Conservation (phyloP, 345 rosid species). For the Laguncularia racemosa region DNA sequence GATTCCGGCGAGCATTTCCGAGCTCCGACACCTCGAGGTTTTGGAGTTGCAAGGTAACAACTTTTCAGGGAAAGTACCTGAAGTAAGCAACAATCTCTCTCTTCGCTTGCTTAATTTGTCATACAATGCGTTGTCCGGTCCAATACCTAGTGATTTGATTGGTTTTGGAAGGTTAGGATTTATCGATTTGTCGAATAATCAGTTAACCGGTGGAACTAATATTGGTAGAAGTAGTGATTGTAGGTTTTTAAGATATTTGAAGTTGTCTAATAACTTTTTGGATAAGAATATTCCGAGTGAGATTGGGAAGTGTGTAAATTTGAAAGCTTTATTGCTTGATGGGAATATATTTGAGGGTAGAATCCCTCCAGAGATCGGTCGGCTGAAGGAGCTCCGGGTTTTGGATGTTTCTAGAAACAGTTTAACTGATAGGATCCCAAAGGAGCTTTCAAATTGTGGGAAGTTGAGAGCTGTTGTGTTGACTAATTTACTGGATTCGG, state of each 20-base stretch:
- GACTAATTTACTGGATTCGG: conserved; percentile 35
- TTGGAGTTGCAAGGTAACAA: conserved; percentile 55
- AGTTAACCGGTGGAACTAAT: conserved; percentile 24
- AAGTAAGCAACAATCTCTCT: conserved; percentile 25
- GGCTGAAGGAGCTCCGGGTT: conserved; percentile 39
- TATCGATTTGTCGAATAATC: conserved; percentile 52
- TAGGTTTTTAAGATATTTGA: conserved; percentile 33
- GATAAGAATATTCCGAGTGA: conserved; percentile 31
- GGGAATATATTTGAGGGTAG: conserved; percentile 45
- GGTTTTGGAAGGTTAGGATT: conserved; percentile 27
- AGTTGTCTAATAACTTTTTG: conserved; percentile 45
- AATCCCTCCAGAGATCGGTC: conserved; percentile 51
- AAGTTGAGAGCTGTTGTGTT: conserved; percentile 41
- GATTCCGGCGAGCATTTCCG: conserved; percentile 36
- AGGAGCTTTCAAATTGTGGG: conserved; percentile 35
- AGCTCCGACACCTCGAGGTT: conserved; percentile 33
- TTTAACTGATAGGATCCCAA: conserved; percentile 40
- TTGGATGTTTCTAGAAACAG: conserved; percentile 59
- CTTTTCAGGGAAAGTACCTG: conserved; percentile 44
- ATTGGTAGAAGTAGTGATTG: conserved; percentile 23
- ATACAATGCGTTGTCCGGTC: conserved; percentile 36
- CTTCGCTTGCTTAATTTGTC: conserved; percentile 48
- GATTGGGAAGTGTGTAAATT: conserved; percentile 39
- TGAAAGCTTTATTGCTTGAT: conserved; percentile 44
- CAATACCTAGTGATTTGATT: conserved; percentile 31